A percentile compares a stretch with the other conserved stretches of the same genome.
Conservation (phyloP, 2,329 filamentous ascomycete genomes). For the Colletotrichum phormii region DNA sequence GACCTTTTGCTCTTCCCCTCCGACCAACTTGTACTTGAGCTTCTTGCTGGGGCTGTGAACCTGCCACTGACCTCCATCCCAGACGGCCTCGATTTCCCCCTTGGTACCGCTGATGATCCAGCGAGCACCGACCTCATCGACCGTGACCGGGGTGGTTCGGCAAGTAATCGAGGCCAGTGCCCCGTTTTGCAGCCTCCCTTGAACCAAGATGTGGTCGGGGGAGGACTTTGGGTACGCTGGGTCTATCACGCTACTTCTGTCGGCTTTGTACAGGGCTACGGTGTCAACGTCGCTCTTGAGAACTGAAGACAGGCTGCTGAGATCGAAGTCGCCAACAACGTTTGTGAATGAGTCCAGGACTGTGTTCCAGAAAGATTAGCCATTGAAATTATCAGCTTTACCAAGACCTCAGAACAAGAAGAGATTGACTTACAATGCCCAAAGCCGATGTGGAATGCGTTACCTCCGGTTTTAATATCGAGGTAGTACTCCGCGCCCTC, state of each 20-base stretch:
- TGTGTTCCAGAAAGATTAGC: constrained; percentile 17
- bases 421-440: constrained; percentile 47
- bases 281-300: constrained; percentile 42
- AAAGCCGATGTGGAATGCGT: constrained; percentile 42
- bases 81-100: constrained; percentile 47
- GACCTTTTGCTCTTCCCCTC: constrained; percentile 19
- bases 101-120: constrained; percentile 52
- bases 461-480: constrained; percentile 40
- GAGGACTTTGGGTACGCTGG: constrained; percentile 41
- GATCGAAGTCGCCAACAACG: constrained; percentile 47
- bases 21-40: constrained; percentile 37
- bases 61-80: constrained; percentile 37
- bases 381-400: not conserved
- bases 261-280: constrained; percentile 38
- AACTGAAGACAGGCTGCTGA: constrained; percentile 41
- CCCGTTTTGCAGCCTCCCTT: constrained; percentile 46
- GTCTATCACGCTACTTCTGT: constrained; percentile 40
- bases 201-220: constrained; percentile 49
- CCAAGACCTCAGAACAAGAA: no score
- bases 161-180: constrained; percentile 45
- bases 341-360: constrained; percentile 48
- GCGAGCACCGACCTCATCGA: constrained; percentile 41
- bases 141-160: constrained; percentile 37
- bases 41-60: constrained; percentile 18
- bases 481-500: constrained; percentile 40